Conservation (phyloP, 257 asterid species). For the Solanum piurae region DNA sequence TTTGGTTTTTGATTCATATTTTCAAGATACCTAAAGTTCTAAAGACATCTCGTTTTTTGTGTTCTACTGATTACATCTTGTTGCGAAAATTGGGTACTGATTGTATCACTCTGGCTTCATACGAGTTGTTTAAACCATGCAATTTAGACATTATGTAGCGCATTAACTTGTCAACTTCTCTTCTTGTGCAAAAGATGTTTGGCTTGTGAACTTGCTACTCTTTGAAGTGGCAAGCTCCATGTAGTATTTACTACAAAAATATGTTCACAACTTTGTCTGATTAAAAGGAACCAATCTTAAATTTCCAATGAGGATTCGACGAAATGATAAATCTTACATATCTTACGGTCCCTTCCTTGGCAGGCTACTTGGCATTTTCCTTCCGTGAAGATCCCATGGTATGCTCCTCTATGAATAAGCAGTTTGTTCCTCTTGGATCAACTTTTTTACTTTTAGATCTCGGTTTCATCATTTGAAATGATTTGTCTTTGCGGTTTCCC, state of each 20-base stretch:
- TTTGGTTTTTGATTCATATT: neutral
- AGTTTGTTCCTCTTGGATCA: neutral
- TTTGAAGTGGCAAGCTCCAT: neutral
- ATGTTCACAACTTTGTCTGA: neutral
- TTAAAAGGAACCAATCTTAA: neutral
- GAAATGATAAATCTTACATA: neutral
- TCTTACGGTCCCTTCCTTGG: neutral
- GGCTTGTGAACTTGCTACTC: neutral
- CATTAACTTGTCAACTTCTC: neutral
- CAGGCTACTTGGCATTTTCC: slow-evolving; percentile 40
- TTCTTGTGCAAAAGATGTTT: neutral
- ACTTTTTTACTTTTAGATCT: neutral
- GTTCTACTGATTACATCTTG: neutral
- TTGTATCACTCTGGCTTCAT: neutral
- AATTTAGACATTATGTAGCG: neutral
- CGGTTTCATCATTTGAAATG: neutral
- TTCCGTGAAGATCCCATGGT: slow-evolving; percentile 46
- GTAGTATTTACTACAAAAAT: neutral
- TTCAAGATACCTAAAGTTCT: neutral
- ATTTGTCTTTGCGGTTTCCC: slow-evolving; percentile 1
- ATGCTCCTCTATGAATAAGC: slow-evolving; percentile 1
- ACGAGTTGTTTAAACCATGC: neutral
- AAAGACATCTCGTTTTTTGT: neutral
- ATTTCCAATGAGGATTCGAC: neutral
- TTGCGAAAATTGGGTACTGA: neutral